Base-by-base conservation (phyloP, 169 alveolate genomes). In the Cyclospora cayetanensis region DNA sequence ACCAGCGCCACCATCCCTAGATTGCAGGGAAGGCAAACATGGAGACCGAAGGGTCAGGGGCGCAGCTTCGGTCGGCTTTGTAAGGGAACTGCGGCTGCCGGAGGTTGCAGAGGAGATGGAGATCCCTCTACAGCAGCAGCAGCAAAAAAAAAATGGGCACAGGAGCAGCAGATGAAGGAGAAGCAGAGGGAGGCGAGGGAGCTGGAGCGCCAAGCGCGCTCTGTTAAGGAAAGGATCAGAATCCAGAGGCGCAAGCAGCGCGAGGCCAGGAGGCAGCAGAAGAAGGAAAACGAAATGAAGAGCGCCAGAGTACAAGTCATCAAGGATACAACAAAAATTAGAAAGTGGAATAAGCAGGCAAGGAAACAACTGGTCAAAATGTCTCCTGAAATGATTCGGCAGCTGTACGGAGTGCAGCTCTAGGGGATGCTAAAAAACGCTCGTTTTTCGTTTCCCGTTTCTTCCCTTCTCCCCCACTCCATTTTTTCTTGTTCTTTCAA, bases 341-440 rank as follows among this genome's bases (percentile, higher is more conserved):
- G 65, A 20, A 90, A 60, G 86, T 77, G 90, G 93, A 70, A 53
- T 35, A 76, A 79, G 50, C 68, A 65, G 41, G 93, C 93, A 29
- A 35, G 90, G 27, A 55, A 76, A 35, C 76, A 66, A 29, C 93
- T 90, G 63, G 93, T 90, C 72, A 90, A 90, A 79, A 90, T 90
- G 90, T 68, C 88, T n/a, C 93, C 93, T 20, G 93, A 90, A 31
- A 41, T 90, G 84, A 79, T 79, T n/a, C 85, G 76, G 22, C 76
- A 90, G 65, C 90, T 90, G 66, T 77, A 90, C 52, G 79, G 79
- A 0, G 93, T 77, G 22, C 70, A 65, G 55, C 27, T 90, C 5
- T 79, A 35, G 55, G 1, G 9, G n/a, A n/a, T n/a, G n/a, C n/a
- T n/a, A n/a, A n/a, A n/a, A n/a, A n/a, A n/a, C n/a, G n/a, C n/a